Conservation (phyloP, 257 asterid species). For the Cordia subcordata region DNA sequence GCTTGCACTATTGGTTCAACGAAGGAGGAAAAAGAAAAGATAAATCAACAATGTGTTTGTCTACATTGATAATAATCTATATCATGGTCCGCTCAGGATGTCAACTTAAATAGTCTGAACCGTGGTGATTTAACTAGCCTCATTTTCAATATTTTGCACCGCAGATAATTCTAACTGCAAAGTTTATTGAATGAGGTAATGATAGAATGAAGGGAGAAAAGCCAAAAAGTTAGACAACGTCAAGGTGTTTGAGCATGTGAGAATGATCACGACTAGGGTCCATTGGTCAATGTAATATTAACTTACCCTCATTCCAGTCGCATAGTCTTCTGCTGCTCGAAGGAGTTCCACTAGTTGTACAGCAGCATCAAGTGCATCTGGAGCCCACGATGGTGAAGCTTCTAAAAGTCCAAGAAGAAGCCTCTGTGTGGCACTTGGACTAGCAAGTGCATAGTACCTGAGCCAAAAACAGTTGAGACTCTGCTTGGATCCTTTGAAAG, state of each 20-base stretch:
- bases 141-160: too few species aligned
- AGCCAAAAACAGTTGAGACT: constrained; percentile 23
- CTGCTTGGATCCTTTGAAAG: background rate
- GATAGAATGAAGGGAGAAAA: too few species aligned
- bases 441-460: constrained; percentile 95
- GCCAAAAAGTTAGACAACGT: too few species aligned
- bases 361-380: constrained; percentile 99
- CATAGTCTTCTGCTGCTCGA: constrained; percentile 98
- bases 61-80: too few species aligned
- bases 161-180: too few species aligned
- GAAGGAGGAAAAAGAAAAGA: too few species aligned
- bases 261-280: constrained; percentile 8
- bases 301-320: constrained; percentile 85
- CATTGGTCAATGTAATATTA: background rate
- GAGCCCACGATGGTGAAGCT: constrained; percentile 99
- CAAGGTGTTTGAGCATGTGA: background rate
- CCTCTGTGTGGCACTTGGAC: constrained; percentile 99
- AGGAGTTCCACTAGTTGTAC: constrained; percentile 98
- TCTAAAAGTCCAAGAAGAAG: constrained; percentile 96
- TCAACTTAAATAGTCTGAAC: too few species aligned
- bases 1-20: too few species aligned
- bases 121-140: too few species aligned
- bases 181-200: too few species aligned
- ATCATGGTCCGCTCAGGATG: too few species aligned
- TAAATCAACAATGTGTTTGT: too few species aligned